Conservation (phyloP, 306 rosid species). For the Pterocarpus santalinus region DNA sequence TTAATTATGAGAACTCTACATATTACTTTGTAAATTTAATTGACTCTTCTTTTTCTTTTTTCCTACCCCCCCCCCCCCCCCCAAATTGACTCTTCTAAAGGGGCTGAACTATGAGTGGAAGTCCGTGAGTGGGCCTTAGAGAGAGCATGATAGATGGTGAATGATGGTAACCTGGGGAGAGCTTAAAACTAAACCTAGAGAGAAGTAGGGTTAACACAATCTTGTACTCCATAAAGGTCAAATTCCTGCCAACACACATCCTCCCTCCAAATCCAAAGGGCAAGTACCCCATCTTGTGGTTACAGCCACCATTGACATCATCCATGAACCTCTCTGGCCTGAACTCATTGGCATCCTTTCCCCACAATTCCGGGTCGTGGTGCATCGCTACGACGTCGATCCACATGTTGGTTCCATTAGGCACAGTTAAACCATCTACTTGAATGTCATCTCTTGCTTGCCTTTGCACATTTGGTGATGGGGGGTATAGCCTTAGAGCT, state of each 20-base stretch:
- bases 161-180: constrained; percentile 73
- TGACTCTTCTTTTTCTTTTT: neutral
- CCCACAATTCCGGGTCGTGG: constrained; percentile 81
- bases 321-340: constrained; percentile 60
- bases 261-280: constrained; percentile 98
- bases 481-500: constrained; percentile 84
- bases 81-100: constrained; percentile 33
- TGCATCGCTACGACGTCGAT: constrained; percentile 91
- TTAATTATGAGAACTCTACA: constrained; percentile 45
- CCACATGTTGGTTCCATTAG: constrained; percentile 90
- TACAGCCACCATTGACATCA: constrained; percentile 76
- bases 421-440: constrained; percentile 60
- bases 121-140: constrained; percentile 69
- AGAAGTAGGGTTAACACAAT: constrained; percentile 71
- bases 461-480: constrained; percentile 92
- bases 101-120: constrained; percentile 60
- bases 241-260: constrained; percentile 90
- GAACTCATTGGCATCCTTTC: constrained; percentile 82
- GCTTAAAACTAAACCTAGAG: constrained; percentile 66
- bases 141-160: constrained; percentile 82
- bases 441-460: constrained; percentile 84
- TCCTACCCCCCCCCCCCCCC: too few relatives aligned
- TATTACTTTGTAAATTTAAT: constrained; percentile 43
- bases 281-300: constrained; percentile 86
- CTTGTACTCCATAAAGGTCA: constrained; percentile 88